A percentile compares a stretch with the other conserved stretches of the same genome.
These are phyloP conservation scores for Limonomyces culmigenus DNA, from an alignment of 1,284 basidiomycete species.

Conservation along the genomic window DNA sequence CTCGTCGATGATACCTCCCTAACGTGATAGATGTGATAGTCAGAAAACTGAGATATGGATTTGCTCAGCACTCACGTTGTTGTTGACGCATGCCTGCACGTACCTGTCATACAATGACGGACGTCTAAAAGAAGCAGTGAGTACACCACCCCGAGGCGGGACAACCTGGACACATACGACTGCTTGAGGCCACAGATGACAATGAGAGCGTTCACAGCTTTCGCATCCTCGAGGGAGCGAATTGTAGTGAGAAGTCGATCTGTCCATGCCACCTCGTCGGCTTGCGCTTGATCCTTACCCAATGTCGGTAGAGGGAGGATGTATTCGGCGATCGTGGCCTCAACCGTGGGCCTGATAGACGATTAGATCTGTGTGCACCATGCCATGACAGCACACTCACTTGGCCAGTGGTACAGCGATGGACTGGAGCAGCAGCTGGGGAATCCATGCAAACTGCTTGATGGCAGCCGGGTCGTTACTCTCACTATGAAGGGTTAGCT, in stretches of 20 bases:
- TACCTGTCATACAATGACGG: slow-evolving; percentile 50
- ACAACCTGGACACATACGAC: slow-evolving; percentile 37
- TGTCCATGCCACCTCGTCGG: slow-evolving; percentile 73
- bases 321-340: slow-evolving; percentile 52
- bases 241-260: slow-evolving; percentile 69
- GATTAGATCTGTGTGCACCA: background rate
- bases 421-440: slow-evolving; percentile 15
- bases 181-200: slow-evolving; percentile 44
- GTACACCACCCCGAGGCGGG: too few relatives aligned
- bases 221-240: slow-evolving; percentile 51
- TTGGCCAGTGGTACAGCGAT: background rate
- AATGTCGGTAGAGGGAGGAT: slow-evolving; percentile 66
- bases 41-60: slow-evolving; percentile 1
- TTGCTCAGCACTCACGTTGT: slow-evolving; percentile 46
- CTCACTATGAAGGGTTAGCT: slow-evolving; percentile 35
- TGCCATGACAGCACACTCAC: background rate
- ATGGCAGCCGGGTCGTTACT: slow-evolving; percentile 60
- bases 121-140: slow-evolving; percentile 26
- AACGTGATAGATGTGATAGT: too few relatives aligned
- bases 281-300: slow-evolving; percentile 35
- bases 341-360: slow-evolving; percentile 32
- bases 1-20: slow-evolving; percentile 74
- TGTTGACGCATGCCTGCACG: slow-evolving; percentile 51
- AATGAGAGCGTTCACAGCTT: slow-evolving; percentile 38
- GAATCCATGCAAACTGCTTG: slow-evolving; percentile 89